Conservation (phyloP, 1,284 basidiomycete genomes). For the Sporisorium graminicola region DNA sequence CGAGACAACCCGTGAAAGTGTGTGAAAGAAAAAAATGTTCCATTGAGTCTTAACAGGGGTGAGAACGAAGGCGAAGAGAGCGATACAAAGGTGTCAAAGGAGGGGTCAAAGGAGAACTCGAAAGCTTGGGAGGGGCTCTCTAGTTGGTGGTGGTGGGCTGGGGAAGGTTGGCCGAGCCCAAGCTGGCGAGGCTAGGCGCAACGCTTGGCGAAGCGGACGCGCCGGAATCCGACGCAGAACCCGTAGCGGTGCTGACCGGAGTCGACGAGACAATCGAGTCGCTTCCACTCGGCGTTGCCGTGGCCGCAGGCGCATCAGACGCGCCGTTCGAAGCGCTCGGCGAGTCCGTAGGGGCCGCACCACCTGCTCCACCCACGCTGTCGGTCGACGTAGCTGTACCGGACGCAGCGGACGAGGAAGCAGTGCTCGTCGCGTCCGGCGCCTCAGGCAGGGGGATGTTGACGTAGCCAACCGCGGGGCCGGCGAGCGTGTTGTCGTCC, state of each 20-base stretch:
- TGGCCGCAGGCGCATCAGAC: conserved; percentile 2
- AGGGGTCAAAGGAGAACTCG: not conserved
- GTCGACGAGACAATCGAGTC: conserved; percentile 22
- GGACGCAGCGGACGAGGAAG: conserved; percentile 1
- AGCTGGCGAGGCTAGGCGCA: conserved; percentile 5
- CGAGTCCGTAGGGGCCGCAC: conserved; percentile 9
- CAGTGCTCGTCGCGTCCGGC: conserved; percentile 34
- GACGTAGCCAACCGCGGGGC: conserved; percentile 45
- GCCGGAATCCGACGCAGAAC: not conserved
- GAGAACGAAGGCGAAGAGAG: not conserved
- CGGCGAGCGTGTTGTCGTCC: conserved; percentile 53
- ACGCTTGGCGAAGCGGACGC: conserved; percentile 7
- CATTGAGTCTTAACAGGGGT: not conserved
- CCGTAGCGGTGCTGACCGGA: no score
- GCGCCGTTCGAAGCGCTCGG: conserved; percentile 1
- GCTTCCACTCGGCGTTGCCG: conserved; percentile 19
- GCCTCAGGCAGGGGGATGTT: conserved; percentile 41
- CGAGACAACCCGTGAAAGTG: no score
- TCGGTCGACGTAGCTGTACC: not conserved
- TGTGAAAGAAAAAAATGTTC: not conserved
- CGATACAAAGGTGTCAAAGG: not conserved
- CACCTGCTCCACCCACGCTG: not conserved
- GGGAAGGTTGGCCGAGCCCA: conserved; percentile 15
- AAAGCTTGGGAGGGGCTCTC: not conserved
- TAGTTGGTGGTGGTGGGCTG: conserved; percentile 13